Evolutionary conservation across 352 stramenopile species (phyloP).

Genomic region (Pythium chondricola): DNA sequence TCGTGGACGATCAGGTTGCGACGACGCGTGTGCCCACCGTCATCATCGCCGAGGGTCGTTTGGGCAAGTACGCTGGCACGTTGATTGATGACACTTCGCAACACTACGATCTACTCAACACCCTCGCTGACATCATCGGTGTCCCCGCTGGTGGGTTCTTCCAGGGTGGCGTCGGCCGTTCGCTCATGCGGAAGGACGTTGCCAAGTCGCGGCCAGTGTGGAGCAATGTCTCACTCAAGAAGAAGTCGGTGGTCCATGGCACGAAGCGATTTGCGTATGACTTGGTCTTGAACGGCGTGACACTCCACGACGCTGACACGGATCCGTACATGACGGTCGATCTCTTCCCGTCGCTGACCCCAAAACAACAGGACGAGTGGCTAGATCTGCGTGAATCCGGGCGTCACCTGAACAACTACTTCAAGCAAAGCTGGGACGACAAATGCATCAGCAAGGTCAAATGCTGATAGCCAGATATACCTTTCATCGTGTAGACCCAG

Average conservation of each 20-base stretch:
- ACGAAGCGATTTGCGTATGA: conserved; percentile 34
- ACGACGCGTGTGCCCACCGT: conserved; percentile 17
- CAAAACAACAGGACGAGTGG: conserved; percentile 2
- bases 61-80: conserved; percentile 3
- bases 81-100: conserved; percentile 6
- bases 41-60: conserved; percentile 11
- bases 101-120: conserved; percentile 20
- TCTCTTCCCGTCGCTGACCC: conserved; percentile 18
- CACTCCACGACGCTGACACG: conserved; percentile 26
- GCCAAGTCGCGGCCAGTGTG: conserved; percentile 29
- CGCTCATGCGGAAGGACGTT: conserved; percentile 26
- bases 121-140: conserved; percentile 13
- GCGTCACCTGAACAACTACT: conserved; percentile 36
- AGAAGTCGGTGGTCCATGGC: conserved; percentile 30
- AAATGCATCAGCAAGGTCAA: conserved; percentile 26
- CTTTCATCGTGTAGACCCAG: too few species aligned
- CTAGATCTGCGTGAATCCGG: conserved; percentile 15
- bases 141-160: conserved; percentile 9
- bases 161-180: conserved; percentile 14
- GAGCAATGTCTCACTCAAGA: conserved; percentile 41
- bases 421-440: conserved; percentile 36
- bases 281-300: conserved; percentile 19
- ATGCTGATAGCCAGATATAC: too few species aligned
- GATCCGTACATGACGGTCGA: conserved; percentile 32
- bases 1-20: conserved; percentile 25